Conservation (phyloP, 768 basidiomycete species). For the Mycena polygramma region DNA sequence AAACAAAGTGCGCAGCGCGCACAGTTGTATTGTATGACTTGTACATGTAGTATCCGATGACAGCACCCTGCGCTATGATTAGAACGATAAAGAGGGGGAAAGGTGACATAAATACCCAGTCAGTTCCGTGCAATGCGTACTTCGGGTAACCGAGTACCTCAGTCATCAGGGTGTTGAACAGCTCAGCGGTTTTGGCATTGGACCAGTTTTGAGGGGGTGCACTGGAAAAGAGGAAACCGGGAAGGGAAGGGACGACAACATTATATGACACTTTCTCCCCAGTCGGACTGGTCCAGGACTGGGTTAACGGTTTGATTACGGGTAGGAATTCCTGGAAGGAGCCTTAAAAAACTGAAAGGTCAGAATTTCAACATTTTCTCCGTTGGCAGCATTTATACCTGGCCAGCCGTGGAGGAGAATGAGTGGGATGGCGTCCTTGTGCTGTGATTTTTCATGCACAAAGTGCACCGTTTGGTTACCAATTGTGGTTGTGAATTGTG, state of each 20-base stretch:
- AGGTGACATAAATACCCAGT: constrained; percentile 40
- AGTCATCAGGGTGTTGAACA: constrained; percentile 44
- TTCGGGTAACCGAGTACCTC: constrained; percentile 42
- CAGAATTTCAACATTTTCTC: not conserved
- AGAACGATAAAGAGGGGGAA: not conserved
- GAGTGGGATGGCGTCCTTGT: constrained; percentile 26
- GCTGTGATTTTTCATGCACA: constrained; percentile 24
- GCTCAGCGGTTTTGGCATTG: constrained; percentile 40
- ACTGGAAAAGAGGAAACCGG: constrained; percentile 39
- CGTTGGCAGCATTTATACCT: not conserved
- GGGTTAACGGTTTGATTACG: constrained; percentile 26
- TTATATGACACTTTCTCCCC: constrained; percentile 20
- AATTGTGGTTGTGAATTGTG: constrained; percentile 35
- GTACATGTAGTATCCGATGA: constrained; percentile 22
- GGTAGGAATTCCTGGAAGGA: constrained; percentile 34
- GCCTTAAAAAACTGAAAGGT: constrained; percentile 8
- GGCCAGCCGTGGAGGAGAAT: constrained; percentile 34
- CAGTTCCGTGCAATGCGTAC: constrained; percentile 42
- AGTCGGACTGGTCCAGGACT: constrained; percentile 1
- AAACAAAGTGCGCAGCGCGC: constrained; percentile 32
- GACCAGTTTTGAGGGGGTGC: constrained; percentile 38
- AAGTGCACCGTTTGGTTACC: constrained; percentile 34
- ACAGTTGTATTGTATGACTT: constrained; percentile 26
- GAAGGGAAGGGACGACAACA: constrained; percentile 31
- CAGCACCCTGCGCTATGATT: constrained; percentile 12